These are phyloP conservation scores for Venturia carpophila DNA, from an alignment of 2,329 filamentous ascomycete genomes.

Conservation along the genomic window DNA sequence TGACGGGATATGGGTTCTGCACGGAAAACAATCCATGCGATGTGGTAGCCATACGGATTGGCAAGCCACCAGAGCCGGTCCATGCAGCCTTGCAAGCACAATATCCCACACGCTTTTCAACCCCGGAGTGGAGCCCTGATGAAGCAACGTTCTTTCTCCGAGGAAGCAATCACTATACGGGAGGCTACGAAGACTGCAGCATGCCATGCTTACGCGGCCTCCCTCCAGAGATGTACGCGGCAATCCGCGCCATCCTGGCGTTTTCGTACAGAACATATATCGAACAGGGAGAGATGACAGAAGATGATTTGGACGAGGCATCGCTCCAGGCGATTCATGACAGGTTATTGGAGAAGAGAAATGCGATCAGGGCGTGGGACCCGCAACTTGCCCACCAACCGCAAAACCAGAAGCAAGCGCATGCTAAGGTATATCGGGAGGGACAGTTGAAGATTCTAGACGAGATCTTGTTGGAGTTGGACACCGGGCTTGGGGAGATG, in stretches of 20 bases:
- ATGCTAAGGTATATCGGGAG: constrained; percentile 37
- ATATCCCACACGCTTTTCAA: constrained; percentile 30
- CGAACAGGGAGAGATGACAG: constrained; percentile 19
- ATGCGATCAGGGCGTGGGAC: constrained; percentile 20
- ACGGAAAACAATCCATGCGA: constrained; percentile 41
- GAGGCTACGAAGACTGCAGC: constrained; percentile 26
- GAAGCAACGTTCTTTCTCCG: constrained; percentile 34
- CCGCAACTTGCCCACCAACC: constrained; percentile 24
- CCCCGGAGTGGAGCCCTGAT: constrained; percentile 28
- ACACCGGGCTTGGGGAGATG: constrained; percentile 10
- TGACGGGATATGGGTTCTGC: constrained; percentile 47
- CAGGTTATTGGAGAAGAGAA: constrained; percentile 29
- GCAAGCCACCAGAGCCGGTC: constrained; percentile 32
- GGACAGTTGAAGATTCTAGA: constrained; percentile 28
- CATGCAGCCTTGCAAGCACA: constrained; percentile 26
- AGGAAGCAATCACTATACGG: constrained; percentile 27
- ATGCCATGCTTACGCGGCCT: constrained; percentile 29
- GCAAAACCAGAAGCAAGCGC: constrained; percentile 33
- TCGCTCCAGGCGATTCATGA: constrained; percentile 21
- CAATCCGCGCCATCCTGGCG: constrained; percentile 23
- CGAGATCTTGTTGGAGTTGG: constrained; percentile 19
- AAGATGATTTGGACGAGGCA: constrained; percentile 11
- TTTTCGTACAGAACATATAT: constrained; percentile 21
- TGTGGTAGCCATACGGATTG: constrained; percentile 37
- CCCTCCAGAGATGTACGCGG: constrained; percentile 29